Evolutionary conservation across 331 rosid genomes (phyloP).

Genomic region (Rosa hybrid): DNA sequence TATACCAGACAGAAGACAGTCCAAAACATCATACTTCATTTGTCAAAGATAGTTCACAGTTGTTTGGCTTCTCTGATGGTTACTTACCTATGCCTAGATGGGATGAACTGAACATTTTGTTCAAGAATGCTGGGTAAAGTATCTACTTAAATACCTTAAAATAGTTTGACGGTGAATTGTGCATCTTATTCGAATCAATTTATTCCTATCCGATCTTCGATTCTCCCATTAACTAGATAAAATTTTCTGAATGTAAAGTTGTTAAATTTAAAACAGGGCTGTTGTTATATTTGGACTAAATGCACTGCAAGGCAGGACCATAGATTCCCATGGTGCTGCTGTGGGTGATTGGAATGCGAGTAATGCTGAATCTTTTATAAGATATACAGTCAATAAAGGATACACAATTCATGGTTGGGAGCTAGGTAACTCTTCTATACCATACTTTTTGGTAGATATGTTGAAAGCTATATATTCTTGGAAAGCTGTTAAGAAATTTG

Average conservation of each 20-base stretch:
- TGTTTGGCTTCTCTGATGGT: conserved; percentile 43
- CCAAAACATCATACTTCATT: conserved; percentile 31
- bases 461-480: neutral
- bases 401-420: conserved; percentile 87
- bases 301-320: conserved; percentile 64
- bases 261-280: conserved; percentile 31
- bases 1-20: conserved; percentile 27
- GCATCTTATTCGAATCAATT: no score
- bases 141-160: neutral
- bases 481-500: neutral
- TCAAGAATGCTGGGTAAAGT: conserved; percentile 41
- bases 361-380: conserved; percentile 65
- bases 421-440: conserved; percentile 55
- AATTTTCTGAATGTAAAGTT: neutral
- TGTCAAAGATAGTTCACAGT: conserved; percentile 27
- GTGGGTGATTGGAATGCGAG: conserved; percentile 66
- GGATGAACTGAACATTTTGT: conserved; percentile 50
- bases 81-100: conserved; percentile 46
- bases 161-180: neutral
- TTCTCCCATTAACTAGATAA: neutral
- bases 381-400: conserved; percentile 65
- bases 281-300: conserved; percentile 61
- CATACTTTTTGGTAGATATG: neutral
- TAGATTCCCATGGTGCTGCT: conserved; percentile 35
- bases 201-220: neutral